phyloP scores from a whole-genome alignment of 208 protist genomes.

The Acanthamoeba triangularis region DNA sequence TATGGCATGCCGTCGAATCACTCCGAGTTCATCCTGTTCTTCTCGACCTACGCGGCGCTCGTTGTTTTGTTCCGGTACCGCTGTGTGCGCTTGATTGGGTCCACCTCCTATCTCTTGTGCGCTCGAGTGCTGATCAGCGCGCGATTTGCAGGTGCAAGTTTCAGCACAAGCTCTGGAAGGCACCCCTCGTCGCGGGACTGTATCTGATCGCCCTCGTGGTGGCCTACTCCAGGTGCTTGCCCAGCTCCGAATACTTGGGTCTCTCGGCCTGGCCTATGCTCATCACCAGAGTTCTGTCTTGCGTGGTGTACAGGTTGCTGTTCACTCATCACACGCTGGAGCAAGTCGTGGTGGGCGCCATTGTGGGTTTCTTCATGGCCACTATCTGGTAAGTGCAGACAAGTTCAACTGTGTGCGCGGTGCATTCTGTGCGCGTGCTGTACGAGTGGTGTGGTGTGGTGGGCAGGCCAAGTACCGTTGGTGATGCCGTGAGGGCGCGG shows the following conservation, averaged over 20 bases:
- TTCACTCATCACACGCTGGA: conserved; percentile 43
- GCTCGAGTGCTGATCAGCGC: not conserved
- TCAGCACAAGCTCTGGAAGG: conserved; percentile 41
- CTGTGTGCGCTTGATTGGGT: not conserved
- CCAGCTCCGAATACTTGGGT: not conserved
- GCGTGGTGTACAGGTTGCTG: not conserved
- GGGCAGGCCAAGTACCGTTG: not conserved
- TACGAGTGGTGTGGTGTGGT: not conserved
- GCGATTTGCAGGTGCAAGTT: not conserved
- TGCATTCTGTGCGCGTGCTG: not conserved
- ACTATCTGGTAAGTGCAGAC: not conserved
- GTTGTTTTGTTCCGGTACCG: conserved; percentile 42
- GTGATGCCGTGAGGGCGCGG: conserved; percentile 24
- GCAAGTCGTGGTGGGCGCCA: conserved; percentile 16
- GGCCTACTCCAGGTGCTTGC: conserved; percentile 13
- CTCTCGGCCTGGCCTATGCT: not conserved
- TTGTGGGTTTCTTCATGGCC: conserved; percentile 49
- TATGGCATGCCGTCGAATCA: conserved; percentile 70
- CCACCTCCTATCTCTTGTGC: not conserved
- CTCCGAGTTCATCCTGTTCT: conserved; percentile 71
- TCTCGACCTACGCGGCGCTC: conserved; percentile 17
- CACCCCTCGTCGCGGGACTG: not conserved
- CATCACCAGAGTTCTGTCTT: not conserved
- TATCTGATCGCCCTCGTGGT: conserved; percentile 5
- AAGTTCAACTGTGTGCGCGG: not conserved